Evolutionary conservation across 768 basidiomycete species (phyloP), one percentile per base, ranked within the genome.

Genomic region (Bullera alba): DNA sequence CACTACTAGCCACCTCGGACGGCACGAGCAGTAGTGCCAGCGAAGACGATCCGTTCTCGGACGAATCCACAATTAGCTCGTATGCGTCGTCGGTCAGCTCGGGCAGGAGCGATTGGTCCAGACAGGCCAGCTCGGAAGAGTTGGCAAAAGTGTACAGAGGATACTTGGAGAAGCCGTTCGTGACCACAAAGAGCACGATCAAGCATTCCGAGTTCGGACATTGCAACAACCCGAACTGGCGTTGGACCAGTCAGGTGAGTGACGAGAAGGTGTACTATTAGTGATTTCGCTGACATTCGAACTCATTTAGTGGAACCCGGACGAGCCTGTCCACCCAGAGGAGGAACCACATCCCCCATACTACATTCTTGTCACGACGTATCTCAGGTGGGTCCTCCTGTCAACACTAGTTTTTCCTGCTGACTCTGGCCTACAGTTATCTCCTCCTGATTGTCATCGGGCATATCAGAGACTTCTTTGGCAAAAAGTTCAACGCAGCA

Each of bases 381-480:
- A 96, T 70, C 78, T 93, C 73, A 69, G 71, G 71, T 56, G 10
- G 46, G 54, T 51, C 15, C 38, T 3, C 35, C 19, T 1, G 7
- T 25, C 10, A 4, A 12, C 17, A 2, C 17, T 7, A 7, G 17
- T 17, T 27, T 5, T 21, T 2, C 25, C 22, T 4, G 12, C n/a
- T 5, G 10, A 19, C 15, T 10, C 7, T 30, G 25, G 12, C 29
- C 32, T 37, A 10, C 51, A 85, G 86, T 76, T 97, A 93, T 75
- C 80, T 97, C 61, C 79, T 96, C 53, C 81, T 97, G 50, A 93
- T 97, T 58, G 78, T 81, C 57, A 74, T 99, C 41, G 95, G 95
- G 17, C 95, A 97, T 67, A 75, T 92, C 39, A 83, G 93, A 48
- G 95, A 99, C 74, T 99, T 96, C 69, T 74, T 97, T 56, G 93